Evolutionary conservation across 192 early-diverging fungal genomes (phyloP).

Genomic region (Chytriomyces sp.): DNA sequence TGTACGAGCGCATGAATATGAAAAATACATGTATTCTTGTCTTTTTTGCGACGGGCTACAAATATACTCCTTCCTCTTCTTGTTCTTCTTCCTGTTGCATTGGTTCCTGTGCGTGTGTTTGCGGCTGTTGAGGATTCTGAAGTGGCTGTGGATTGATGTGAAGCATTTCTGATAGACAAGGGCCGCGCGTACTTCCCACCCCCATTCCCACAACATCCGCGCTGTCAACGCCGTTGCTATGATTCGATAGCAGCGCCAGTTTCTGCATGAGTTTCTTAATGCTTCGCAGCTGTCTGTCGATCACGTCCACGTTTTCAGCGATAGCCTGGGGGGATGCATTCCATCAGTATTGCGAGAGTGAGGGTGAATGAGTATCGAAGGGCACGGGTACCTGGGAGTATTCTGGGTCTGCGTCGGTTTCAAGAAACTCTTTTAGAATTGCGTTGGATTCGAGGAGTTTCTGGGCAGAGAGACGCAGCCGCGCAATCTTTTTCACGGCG

Average conservation of each 20-base stretch:
- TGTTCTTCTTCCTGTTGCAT: not conserved
- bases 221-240: not conserved
- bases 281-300: slow-evolving; percentile 18
- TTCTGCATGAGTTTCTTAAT: slow-evolving; percentile 23
- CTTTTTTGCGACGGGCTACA: not conserved
- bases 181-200: not conserved
- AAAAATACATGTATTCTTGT: not conserved
- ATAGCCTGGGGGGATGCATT: slow-evolving; percentile 6
- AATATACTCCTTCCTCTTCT: slow-evolving; percentile 18
- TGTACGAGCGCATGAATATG: no score
- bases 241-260: slow-evolving; percentile 6
- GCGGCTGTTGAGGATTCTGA: not conserved
- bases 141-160: not conserved
- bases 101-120: not conserved
- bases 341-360: no score
- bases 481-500: slow-evolving; percentile 19
- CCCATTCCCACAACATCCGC: slow-evolving; percentile 8
- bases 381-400: slow-evolving; percentile 3
- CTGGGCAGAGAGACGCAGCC: slow-evolving; percentile 25
- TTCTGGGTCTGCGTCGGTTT: slow-evolving; percentile 24
- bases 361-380: not conserved
- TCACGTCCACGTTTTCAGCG: slow-evolving; percentile 20
- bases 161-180: not conserved
- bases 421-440: slow-evolving; percentile 21
- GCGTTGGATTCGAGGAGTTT: slow-evolving; percentile 33